Evolutionary conservation across 345 rosid species (phyloP).

Genomic region (Linum usitatissimum): DNA sequence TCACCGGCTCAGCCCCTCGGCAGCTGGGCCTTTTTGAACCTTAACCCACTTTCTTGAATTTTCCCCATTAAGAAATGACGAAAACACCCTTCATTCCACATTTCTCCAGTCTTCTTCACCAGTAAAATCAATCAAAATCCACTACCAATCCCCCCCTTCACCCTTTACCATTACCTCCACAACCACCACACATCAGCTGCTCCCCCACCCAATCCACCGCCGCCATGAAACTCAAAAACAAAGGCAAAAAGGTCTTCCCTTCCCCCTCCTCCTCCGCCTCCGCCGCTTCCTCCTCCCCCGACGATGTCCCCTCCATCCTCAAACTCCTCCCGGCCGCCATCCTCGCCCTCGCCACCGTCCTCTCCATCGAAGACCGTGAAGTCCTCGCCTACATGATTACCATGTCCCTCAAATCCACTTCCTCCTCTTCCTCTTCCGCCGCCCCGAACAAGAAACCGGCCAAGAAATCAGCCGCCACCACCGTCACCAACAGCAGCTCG

Average conservation of each 20-base stretch:
- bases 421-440: slow-evolving; percentile 14
- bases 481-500: not conserved
- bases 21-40: too few species aligned
- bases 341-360: slow-evolving; percentile 51
- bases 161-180: not conserved
- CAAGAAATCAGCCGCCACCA: slow-evolving; percentile 20
- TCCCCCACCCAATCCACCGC: not conserved
- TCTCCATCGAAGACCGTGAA: slow-evolving; percentile 59
- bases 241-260: not conserved
- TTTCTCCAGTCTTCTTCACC: not conserved
- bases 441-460: slow-evolving; percentile 17
- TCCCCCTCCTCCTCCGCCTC: slow-evolving; percentile 16
- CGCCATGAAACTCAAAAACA: not conserved
- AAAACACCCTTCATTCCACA: not conserved
- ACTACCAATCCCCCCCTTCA: not conserved
- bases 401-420: slow-evolving; percentile 42
- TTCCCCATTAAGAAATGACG: too few species aligned
- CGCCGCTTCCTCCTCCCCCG: not conserved
- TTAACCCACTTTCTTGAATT: too few species aligned
- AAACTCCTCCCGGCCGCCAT: slow-evolving; percentile 69
- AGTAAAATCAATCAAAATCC: not conserved
- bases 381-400: slow-evolving; percentile 87
- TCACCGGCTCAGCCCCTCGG: too few species aligned
- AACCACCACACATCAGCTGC: not conserved
- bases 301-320: slow-evolving; percentile 36